phyloP scores from a whole-genome alignment of 1,139 yeast genomes.

The Blastobotrys buckinghamii region DNA sequence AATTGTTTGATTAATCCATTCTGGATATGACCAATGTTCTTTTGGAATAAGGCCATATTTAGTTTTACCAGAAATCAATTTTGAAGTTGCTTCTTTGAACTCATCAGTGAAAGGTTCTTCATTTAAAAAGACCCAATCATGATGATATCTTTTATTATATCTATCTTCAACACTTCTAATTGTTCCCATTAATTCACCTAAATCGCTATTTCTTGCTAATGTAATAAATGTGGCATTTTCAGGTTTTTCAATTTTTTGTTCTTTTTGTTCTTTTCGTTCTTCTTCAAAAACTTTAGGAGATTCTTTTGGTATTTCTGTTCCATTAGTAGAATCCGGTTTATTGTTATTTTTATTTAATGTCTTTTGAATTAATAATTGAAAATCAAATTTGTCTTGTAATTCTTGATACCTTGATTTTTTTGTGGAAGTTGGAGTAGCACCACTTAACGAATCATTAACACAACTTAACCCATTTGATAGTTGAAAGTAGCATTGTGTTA shows the following conservation, averaged over 20 bases:
- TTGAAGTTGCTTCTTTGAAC: slow-evolving; percentile 40
- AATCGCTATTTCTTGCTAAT: slow-evolving; percentile 62
- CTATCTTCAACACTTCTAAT: slow-evolving; percentile 62
- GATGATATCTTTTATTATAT: slow-evolving; percentile 58
- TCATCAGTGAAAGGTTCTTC: slow-evolving; percentile 51
- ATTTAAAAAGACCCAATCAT: slow-evolving; percentile 79
- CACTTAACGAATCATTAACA: background rate
- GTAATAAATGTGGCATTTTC: slow-evolving; percentile 53
- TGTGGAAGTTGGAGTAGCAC: background rate
- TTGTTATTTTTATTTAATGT: background rate
- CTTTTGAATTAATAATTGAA: background rate
- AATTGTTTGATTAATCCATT: slow-evolving; percentile 50
- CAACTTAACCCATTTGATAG: background rate
- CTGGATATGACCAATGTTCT: slow-evolving; percentile 72
- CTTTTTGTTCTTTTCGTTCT: background rate
- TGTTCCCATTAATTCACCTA: slow-evolving; percentile 49
- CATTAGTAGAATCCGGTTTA: background rate
- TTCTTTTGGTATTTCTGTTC: no score
- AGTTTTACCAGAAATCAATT: slow-evolving; percentile 52
- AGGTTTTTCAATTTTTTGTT: background rate
- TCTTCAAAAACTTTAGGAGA: background rate
- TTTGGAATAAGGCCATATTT: slow-evolving; percentile 58
- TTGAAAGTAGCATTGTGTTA: background rate
- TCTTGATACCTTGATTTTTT: background rate
- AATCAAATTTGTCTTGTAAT: background rate